Conservation (phyloP, 768 basidiomycete genomes). For the Mycena belliarum region DNA sequence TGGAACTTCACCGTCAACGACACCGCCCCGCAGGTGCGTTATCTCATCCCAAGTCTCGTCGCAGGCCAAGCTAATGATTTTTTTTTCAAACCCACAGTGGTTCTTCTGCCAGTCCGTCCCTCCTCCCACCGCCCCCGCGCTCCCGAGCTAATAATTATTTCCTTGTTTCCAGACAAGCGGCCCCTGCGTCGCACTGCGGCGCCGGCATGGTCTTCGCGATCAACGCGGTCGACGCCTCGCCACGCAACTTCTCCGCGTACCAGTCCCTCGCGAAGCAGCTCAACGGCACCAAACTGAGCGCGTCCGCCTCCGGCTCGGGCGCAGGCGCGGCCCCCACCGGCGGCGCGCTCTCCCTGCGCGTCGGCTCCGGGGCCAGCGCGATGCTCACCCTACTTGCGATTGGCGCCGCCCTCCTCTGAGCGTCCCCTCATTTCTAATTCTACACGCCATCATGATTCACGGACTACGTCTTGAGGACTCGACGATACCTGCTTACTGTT, state of each 20-base stretch:
- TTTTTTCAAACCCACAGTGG: no score
- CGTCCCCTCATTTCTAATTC: conserved; percentile 12
- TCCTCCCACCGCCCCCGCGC: no score
- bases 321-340: no score
- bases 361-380: conserved; percentile 33
- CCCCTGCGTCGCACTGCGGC: background rate
- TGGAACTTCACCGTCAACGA: conserved; percentile 5
- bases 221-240: conserved; percentile 53
- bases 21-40: no score
- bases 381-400: conserved; percentile 33
- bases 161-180: no score
- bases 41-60: no score
- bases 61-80: no score
- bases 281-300: conserved; percentile 46
- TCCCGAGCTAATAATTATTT: no score
- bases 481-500: conserved; percentile 7
- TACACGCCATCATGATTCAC: conserved; percentile 21
- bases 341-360: conserved; percentile 34
- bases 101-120: no score
- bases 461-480: conserved; percentile 17
- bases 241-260: conserved; percentile 58
- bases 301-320: conserved; percentile 24
- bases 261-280: conserved; percentile 52
- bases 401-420: conserved; percentile 37
- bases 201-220: conserved; percentile 60